These are phyloP conservation scores for Solanum chmielewskii DNA, from an alignment of 257 asterid species.

Conservation along the genomic window DNA sequence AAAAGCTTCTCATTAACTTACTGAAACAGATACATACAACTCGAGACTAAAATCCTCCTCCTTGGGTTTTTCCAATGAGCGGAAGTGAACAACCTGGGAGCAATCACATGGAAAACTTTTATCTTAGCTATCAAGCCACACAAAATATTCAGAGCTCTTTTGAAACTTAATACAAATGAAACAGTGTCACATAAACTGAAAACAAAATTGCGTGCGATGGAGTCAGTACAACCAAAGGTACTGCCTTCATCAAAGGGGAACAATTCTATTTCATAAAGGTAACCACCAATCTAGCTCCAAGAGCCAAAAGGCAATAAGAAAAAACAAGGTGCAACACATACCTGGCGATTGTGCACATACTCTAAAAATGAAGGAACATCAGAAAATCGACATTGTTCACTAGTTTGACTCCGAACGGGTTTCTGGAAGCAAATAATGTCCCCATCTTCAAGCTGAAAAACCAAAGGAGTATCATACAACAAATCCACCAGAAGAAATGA, in stretches of 20 bases:
- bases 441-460: conserved; percentile 68
- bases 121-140: background rate
- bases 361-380: conserved; percentile 64
- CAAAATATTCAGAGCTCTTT: background rate
- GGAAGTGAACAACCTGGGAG: conserved; percentile 46
- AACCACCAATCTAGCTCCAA: background rate
- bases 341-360: conserved; percentile 2
- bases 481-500: background rate
- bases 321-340: background rate
- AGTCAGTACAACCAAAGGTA: background rate
- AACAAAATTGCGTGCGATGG: background rate
- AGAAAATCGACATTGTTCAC: conserved; percentile 44
- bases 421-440: conserved; percentile 74
- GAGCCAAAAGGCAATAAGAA: background rate
- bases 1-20: background rate
- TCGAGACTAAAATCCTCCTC: conserved; percentile 44
- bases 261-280: background rate
- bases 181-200: background rate
- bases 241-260: background rate
- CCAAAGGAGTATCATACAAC: conserved; percentile 2
- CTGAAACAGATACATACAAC: conserved; percentile 31
- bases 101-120: background rate
- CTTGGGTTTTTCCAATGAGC: conserved; percentile 47
- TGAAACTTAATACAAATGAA: background rate
- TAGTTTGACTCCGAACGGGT: conserved; percentile 26